Conservation (phyloP, 179 eudicot genomes). For the Vitellaria paradoxa region DNA sequence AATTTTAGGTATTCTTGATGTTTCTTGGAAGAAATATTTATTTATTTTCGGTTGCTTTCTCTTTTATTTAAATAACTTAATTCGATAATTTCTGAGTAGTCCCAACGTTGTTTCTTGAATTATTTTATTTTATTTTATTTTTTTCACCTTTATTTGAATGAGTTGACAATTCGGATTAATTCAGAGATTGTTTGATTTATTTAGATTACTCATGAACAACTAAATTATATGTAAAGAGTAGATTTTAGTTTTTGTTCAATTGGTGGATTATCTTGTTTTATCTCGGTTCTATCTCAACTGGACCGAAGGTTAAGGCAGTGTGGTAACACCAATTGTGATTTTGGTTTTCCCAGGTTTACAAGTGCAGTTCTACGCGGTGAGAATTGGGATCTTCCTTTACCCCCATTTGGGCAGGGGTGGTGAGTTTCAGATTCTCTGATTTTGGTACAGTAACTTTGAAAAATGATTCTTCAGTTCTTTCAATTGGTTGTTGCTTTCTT, state of each 20-base stretch:
- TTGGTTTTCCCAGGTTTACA: conserved; percentile 54
- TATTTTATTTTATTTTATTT: too few species aligned
- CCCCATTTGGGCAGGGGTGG: conserved; percentile 98
- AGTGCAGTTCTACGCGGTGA: conserved; percentile 86
- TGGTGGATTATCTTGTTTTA: not conserved
- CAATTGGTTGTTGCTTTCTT: not conserved
- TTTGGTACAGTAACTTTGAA: not conserved
- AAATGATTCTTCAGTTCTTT: not conserved
- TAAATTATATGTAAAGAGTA: not conserved
- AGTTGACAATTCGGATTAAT: not conserved
- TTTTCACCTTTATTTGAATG: not conserved
- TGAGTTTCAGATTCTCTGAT: conserved; percentile 30
- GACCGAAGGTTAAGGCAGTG: not conserved
- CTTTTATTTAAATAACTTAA: not conserved
- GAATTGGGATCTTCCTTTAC: conserved; percentile 82
- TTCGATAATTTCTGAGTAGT: not conserved
- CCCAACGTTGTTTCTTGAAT: too few species aligned
- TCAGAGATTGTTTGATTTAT: not conserved
- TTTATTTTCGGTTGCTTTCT: not conserved
- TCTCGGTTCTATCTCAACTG: not conserved
- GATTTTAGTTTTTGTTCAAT: not conserved
- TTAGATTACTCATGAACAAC: not conserved
- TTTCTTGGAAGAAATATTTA: not conserved
- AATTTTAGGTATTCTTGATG: conserved; percentile 53
- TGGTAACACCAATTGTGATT: not conserved